A percentile compares a stretch with the other conserved stretches of the same genome.
Conservation (phyloP, 176 grass and related monocot species). For the Leersia perrieri region DNA sequence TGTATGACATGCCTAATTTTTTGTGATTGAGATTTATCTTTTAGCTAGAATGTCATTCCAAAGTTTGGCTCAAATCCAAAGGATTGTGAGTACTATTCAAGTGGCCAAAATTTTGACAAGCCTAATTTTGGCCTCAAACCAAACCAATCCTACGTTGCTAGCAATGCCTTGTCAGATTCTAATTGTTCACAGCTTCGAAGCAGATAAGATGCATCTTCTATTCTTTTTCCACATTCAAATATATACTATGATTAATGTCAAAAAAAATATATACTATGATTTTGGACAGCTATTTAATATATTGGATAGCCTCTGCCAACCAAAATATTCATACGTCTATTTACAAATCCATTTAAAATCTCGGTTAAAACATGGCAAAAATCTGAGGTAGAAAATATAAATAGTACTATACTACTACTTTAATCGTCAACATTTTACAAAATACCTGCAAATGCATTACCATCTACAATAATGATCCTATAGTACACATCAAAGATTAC, state of each 20-base stretch:
- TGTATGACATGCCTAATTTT: too few species aligned
- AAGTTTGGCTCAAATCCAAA: too few species aligned
- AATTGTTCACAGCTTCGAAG: not conserved
- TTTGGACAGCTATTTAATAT: not conserved
- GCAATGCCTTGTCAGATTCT: too few species aligned
- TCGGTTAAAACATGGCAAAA: not conserved
- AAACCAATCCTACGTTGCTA: too few species aligned
- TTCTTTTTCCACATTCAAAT: too few species aligned
- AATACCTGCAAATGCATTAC: constrained; percentile 18
- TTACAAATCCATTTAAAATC: not conserved
- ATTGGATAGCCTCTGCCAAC: not conserved
- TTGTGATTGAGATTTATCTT: too few species aligned
- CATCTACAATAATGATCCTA: not conserved
- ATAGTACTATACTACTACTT: not conserved
- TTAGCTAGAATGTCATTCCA: too few species aligned
- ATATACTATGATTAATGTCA: not conserved
- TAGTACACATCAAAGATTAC: not conserved
- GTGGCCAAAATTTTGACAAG: too few species aligned
- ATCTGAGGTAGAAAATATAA: not conserved
- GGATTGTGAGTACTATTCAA: too few species aligned
- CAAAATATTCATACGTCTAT: not conserved
- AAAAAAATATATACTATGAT: not conserved
- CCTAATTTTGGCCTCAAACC: too few species aligned
- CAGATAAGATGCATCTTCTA: not conserved
- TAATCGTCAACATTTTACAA: constrained; percentile 6